Evolutionary conservation across 2,329 filamentous ascomycete genomes (phyloP), one percentile per base, ranked within the genome.

Genomic region (Didymosphaeria variabile): DNA sequence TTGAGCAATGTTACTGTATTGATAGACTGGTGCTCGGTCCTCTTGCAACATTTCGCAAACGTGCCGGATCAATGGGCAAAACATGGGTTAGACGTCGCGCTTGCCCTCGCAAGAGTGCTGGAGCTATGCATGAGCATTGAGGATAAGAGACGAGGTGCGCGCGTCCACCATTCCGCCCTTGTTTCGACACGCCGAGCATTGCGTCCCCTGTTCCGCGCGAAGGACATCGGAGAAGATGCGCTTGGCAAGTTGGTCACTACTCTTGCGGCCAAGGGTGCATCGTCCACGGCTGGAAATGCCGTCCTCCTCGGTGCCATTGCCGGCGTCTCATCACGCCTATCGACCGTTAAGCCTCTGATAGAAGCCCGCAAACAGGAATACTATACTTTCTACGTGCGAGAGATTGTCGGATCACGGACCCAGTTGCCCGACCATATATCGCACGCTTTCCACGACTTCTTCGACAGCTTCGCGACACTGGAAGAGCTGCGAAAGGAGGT

Each of bases 221-320:
- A 85, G 23, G 80, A 82, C 32, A 84, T 85, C 55, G 86, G 87
- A 55, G 84, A 88, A 40, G 86, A 88, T 66, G 85, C 84, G 3
- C 81, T 97, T 31, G 80, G 81, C 54, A 84, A 87, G 60, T 85
- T 89, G 26, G 85, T 97, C 31, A 80, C 84, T 59, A 81, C 84
- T 44, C 86, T 98, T 49, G 88, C 92, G 2, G 80, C 86, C 34
- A 97, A 96, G 78, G 82, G 85, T 21, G 66, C 86, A 1, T 83
- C 88, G 47, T 82, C 91, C 1, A 85, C 85, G 3, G 85, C 90
- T 57, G 91, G 86, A 70, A 90, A 97, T 81, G 88, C 92, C 13
- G 82, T 91, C 10, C 86, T 96, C 62, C 85, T 99, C 1, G 95
- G 95, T 19, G 87, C 96, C 53, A 86, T 99, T 66, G 92, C 93